phyloP scores from a whole-genome alignment of 306 rosid genomes.

The Gillenia trifoliata region DNA sequence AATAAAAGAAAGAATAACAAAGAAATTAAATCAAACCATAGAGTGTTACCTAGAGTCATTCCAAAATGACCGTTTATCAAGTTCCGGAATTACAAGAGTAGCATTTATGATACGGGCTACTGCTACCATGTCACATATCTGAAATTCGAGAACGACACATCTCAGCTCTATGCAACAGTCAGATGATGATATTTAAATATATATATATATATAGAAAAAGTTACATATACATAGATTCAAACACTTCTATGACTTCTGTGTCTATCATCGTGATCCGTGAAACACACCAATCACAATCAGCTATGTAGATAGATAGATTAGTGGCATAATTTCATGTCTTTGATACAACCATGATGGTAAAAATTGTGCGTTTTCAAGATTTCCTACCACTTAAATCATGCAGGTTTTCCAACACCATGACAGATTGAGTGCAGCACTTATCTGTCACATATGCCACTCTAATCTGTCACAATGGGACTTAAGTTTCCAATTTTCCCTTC shows the following conservation, averaged over 20 bases:
- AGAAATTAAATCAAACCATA: slow-evolving; percentile 7
- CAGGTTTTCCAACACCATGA: background rate
- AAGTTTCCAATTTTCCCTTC: background rate
- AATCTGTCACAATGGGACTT: too few relatives aligned
- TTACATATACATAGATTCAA: background rate
- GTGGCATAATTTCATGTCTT: background rate
- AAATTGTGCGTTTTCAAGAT: background rate
- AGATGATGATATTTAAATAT: background rate
- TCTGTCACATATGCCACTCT: background rate
- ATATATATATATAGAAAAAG: background rate
- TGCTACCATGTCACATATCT: slow-evolving; percentile 99
- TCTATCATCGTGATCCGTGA: background rate
- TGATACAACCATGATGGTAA: background rate
- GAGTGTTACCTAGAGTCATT: slow-evolving; percentile 65
- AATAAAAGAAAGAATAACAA: background rate
- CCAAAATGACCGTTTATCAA: slow-evolving; percentile 91
- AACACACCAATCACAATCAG: slow-evolving; percentile 12
- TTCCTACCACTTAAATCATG: background rate
- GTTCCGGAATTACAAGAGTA: slow-evolving; percentile 91
- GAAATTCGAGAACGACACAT: slow-evolving; percentile 26
- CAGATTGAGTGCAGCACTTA: background rate
- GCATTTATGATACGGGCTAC: slow-evolving; percentile 89
- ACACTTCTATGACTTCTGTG: background rate
- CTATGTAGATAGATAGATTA: background rate
- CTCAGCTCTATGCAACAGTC: slow-evolving; percentile 16